Evolutionary conservation across 306 rosid species (phyloP).

Genomic region (Quercus robur): DNA sequence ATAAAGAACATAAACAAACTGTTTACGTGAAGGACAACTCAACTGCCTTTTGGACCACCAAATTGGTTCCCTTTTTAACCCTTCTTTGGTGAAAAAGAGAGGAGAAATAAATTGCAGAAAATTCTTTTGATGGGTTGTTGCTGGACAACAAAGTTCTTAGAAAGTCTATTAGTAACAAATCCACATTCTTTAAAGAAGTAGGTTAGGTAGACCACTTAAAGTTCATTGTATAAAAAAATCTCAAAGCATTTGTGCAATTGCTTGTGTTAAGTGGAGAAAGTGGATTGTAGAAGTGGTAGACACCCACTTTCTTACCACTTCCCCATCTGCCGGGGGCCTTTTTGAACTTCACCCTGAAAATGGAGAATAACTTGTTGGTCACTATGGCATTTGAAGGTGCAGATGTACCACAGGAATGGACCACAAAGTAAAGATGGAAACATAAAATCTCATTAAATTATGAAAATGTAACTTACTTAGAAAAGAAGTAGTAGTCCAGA

Average conservation of each 20-base stretch:
- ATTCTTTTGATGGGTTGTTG: slow-evolving; percentile 9
- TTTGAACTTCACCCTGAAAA: slow-evolving; percentile 11
- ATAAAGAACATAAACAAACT: background rate
- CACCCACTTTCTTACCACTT: slow-evolving; percentile 14
- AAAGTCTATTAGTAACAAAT: slow-evolving; percentile 21
- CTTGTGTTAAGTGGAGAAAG: slow-evolving; percentile 16
- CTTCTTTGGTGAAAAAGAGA: slow-evolving; percentile 5
- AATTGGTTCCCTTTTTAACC: slow-evolving; percentile 12
- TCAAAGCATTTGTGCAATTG: background rate
- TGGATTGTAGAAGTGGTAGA: slow-evolving; percentile 7
- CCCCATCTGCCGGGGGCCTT: background rate
- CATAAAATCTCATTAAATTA: background rate
- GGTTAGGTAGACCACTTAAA: slow-evolving; percentile 24
- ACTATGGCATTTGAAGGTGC: slow-evolving; percentile 16
- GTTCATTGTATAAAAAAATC: background rate
- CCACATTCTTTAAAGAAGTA: slow-evolving; percentile 18
- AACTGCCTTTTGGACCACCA: slow-evolving; percentile 14
- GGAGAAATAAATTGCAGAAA: slow-evolving; percentile 8
- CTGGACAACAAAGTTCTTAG: slow-evolving; percentile 23
- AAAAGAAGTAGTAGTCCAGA: background rate
- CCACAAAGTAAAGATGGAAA: background rate
- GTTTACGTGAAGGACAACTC: background rate
- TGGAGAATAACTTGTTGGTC: slow-evolving; percentile 17
- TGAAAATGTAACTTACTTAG: too few relatives aligned
- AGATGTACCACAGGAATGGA: slow-evolving; percentile 12